These are phyloP conservation scores for Moesziomyces aphidis DNA, from an alignment of 1,284 basidiomycete genomes.

Conservation along the genomic window DNA sequence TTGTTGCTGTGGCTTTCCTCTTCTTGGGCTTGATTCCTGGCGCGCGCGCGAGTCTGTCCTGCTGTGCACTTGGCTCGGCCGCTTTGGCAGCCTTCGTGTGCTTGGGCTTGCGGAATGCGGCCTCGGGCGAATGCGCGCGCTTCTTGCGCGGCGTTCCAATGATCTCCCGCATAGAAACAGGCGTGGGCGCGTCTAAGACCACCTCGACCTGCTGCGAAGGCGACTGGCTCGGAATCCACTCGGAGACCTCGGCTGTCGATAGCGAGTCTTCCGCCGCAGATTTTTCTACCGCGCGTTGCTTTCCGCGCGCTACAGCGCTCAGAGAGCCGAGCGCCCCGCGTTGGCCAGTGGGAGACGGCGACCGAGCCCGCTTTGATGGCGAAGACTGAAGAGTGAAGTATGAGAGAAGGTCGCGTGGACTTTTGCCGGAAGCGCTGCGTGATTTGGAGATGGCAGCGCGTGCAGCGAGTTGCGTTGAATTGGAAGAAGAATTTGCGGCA, in stretches of 20 bases:
- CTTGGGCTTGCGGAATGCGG: background rate
- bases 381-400: constrained; percentile 11
- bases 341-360: no score
- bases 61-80: background rate
- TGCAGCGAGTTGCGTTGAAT: no score
- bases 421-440: constrained; percentile 3
- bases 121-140: background rate
- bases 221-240: background rate
- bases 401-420: constrained; percentile 16
- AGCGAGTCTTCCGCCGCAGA: no score
- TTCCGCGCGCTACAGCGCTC: background rate
- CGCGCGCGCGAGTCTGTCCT: no score
- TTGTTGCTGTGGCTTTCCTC: background rate
- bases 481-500: no score
- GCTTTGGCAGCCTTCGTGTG: background rate
- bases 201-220: background rate
- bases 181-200: background rate
- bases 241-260: background rate
- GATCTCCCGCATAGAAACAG: background rate
- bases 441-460: background rate
- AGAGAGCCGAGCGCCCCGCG: no score
- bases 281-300: background rate
- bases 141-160: background rate
- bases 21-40: background rate
- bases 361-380: background rate